A percentile compares a stretch with the other conserved stretches of the same genome.
phyloP scores from a whole-genome alignment of 805 yeast genomes.

The Yamadazyma tumulicola region DNA sequence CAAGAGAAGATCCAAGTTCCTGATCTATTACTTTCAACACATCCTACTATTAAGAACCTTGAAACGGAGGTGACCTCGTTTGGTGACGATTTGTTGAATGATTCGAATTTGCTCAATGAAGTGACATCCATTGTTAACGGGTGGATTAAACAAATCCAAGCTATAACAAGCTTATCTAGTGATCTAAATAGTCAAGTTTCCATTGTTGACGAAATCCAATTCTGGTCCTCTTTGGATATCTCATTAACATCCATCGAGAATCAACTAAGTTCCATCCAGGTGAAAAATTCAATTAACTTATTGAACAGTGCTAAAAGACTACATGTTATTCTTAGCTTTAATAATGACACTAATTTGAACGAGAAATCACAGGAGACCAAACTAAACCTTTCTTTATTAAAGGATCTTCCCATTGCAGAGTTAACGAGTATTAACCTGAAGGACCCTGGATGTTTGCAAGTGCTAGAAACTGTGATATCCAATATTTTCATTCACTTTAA shows the following conservation, averaged over 20 bases:
- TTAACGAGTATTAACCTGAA: conserved; percentile 25
- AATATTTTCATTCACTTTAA: conserved; percentile 59
- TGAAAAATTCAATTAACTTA: conserved; percentile 54
- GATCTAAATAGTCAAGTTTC: conserved; percentile 54
- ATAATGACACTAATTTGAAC: conserved; percentile 65
- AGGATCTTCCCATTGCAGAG: conserved; percentile 67
- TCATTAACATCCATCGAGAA: conserved; percentile 53
- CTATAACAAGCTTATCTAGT: conserved; percentile 50
- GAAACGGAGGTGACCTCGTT: conserved; percentile 23
- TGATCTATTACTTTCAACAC: conserved; percentile 50
- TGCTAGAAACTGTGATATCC: conserved; percentile 30
- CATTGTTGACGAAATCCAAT: conserved; percentile 60
- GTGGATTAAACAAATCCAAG: conserved; percentile 68
- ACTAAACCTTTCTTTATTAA: conserved; percentile 59
- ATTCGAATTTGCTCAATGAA: conserved; percentile 58
- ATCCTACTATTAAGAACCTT: conserved; percentile 40
- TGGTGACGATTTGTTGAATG: conserved; percentile 38
- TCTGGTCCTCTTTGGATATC: conserved; percentile 72
- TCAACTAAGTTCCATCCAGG: conserved; percentile 55
- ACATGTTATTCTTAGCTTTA: conserved; percentile 71
- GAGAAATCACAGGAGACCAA: conserved; percentile 50
- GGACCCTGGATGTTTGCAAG: conserved; percentile 28
- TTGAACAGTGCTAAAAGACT: conserved; percentile 71
- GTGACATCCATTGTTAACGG: conserved; percentile 66
- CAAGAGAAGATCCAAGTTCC: conserved; percentile 70